A percentile compares a stretch with the other conserved stretches of the same genome.
phyloP scores from a whole-genome alignment of 148 eudicot genomes.

The Rhododendron molle region DNA sequence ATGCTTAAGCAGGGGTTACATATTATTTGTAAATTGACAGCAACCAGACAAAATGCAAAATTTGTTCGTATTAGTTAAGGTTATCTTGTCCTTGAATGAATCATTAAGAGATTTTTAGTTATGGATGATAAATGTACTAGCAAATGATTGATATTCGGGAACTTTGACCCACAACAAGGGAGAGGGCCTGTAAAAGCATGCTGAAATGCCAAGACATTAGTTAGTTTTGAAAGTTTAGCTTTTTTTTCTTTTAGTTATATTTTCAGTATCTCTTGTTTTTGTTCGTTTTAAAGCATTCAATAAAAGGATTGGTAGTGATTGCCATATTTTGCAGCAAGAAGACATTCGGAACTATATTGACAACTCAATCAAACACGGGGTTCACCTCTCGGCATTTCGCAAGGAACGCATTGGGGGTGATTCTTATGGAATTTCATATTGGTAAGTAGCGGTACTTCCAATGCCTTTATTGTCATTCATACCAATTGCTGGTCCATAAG shows the following conservation, averaged over 20 bases:
- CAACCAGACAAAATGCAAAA: not conserved
- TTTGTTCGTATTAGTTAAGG: not conserved
- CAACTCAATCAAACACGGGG: slow-evolving; percentile 68
- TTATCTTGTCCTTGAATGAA: not conserved
- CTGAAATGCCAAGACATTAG: not conserved
- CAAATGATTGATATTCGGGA: not conserved
- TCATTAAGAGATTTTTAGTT: not conserved
- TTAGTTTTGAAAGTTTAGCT: not conserved
- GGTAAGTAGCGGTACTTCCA: slow-evolving; percentile 41
- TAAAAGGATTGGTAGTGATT: not conserved
- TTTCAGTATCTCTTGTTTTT: not conserved
- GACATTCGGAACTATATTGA: slow-evolving; percentile 91
- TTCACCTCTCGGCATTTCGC: slow-evolving; percentile 70
- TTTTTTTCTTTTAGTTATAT: not conserved
- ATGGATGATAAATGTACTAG: not conserved
- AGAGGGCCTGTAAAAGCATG: not conserved
- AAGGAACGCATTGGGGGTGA: slow-evolving; percentile 93
- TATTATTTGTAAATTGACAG: not conserved
- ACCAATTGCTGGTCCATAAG: not conserved
- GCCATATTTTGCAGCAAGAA: slow-evolving; percentile 82
- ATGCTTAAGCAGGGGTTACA: not conserved
- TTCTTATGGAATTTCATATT: slow-evolving; percentile 86
- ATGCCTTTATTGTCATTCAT: not conserved
- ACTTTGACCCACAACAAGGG: not conserved
- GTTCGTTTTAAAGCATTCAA: not conserved